Evolutionary conservation across 768 basidiomycete species (phyloP), one percentile per base, ranked within the genome.

Genomic region (Collybia mongolica): DNA sequence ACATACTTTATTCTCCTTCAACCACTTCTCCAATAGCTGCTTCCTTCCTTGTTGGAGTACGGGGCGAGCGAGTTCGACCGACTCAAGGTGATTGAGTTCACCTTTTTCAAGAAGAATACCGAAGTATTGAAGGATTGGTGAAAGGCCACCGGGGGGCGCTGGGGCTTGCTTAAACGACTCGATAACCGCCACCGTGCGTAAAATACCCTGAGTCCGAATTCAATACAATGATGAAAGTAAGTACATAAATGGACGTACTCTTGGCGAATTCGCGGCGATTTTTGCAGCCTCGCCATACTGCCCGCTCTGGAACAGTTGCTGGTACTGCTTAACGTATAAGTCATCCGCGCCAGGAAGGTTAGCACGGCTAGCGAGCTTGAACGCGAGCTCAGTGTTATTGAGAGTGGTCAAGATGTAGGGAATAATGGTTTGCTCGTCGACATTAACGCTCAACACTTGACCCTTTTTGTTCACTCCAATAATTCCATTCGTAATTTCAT

Each of bases 401-500:
- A 98, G 81, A 5, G 90, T 93, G 41, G 83, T 84, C 54, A 98
- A 76, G 57, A 97, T 90, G 69, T 98, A 99, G 2, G 96, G 96
- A 56, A 99, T 84, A 62, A 98, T 84, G 17, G 93, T 94, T 62
- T 92, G 85, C 64, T 98, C 97, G 68, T 99, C 97, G 56, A 98
- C 88, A 56, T 88, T 93, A 55, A 99, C 97, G 59, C 92, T 94
- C 49, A 99, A 80, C 15, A 98, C 93, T 70, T 99, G 97, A 26
- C 97, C 97, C 73, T 98, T 98, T 81, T 96, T 92, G 82, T 99
- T 99, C 64, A 99, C 94, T 57, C 96, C 96, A 55, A 99, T 93
- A 68, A 99, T 97, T 74, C 97, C 97, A 63, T 93, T 83, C 2
- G 87, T 85, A 15, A 86, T 82, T 67, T 98, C 95, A 63, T 98